These are phyloP conservation scores for Eucalyptus paniculata DNA, from an alignment of 345 rosid species.

Conservation along the genomic window DNA sequence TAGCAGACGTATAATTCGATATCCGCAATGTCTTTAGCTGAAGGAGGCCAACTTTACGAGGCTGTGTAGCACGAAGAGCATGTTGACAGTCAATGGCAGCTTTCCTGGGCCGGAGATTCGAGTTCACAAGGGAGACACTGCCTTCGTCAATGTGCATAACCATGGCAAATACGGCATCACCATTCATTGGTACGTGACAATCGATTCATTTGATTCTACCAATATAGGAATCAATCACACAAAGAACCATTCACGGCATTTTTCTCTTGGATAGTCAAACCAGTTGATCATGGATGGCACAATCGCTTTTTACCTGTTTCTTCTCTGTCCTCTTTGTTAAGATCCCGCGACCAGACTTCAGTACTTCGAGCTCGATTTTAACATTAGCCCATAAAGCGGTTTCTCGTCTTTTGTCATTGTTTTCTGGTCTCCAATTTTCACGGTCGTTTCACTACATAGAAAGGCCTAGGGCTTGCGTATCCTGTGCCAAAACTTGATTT, in stretches of 20 bases:
- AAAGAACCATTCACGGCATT: background rate
- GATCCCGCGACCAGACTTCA: background rate
- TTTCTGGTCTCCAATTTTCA: background rate
- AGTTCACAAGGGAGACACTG: constrained; percentile 1
- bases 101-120: constrained; percentile 12
- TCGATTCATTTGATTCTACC: background rate
- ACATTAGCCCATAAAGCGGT: background rate
- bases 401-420: background rate
- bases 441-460: background rate
- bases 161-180: constrained; percentile 9
- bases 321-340: background rate
- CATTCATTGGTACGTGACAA: constrained; percentile 3
- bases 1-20: background rate
- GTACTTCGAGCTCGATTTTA: background rate
- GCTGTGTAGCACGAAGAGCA: constrained; percentile 14
- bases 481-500: background rate
- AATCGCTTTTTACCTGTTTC: background rate
- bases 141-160: background rate
- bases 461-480: background rate
- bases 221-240: background rate
- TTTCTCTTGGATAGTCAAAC: background rate
- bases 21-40: background rate
- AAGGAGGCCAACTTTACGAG: constrained; percentile 8
- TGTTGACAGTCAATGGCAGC: constrained; percentile 14
- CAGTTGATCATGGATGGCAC: background rate